Evolutionary conservation across 371 early-diverging fungal genomes (phyloP).

Genomic region (Lichtheimia hyalospora): DNA sequence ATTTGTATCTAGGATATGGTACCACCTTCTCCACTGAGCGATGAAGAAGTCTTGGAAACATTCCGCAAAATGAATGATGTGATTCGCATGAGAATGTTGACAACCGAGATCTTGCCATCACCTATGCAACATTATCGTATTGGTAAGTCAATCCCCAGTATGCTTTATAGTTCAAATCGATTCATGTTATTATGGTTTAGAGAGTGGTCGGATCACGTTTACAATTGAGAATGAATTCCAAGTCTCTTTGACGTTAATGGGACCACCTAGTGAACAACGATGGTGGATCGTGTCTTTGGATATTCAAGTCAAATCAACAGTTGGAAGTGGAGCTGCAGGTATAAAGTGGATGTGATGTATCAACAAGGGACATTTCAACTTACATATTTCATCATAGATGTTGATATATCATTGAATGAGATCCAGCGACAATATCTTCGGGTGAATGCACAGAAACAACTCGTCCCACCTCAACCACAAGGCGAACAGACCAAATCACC

Average conservation of each 20-base stretch:
- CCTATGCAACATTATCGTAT: conserved; percentile 63
- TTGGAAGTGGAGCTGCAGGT: conserved; percentile 36
- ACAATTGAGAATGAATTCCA: conserved; percentile 71
- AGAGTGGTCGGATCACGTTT: conserved; percentile 55
- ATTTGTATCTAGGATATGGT: conserved; percentile 38
- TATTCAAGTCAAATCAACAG: conserved; percentile 47
- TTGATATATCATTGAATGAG: conserved; percentile 55
- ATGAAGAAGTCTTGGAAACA: conserved; percentile 54
- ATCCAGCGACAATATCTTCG: conserved; percentile 49
- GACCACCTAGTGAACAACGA: conserved; percentile 46
- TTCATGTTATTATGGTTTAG: neutral
- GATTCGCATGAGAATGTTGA: conserved; percentile 66
- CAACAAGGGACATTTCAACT: neutral
- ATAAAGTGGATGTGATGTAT: neutral
- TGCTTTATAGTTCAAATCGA: neutral
- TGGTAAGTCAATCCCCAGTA: conserved; percentile 23
- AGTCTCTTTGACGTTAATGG: conserved; percentile 58
- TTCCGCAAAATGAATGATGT: conserved; percentile 66
- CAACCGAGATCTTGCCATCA: conserved; percentile 62
- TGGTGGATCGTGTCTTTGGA: conserved; percentile 64
- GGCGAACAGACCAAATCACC: conserved; percentile 1
- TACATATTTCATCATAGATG: conserved; percentile 27
- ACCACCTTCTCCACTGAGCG: conserved; percentile 53
- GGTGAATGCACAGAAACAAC: conserved; percentile 51
- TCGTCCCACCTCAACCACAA: conserved; percentile 19